Evolutionary conservation across 2,329 filamentous ascomycete genomes (phyloP).

Genomic region (Pseudopyrenochaeta lycopersici): DNA sequence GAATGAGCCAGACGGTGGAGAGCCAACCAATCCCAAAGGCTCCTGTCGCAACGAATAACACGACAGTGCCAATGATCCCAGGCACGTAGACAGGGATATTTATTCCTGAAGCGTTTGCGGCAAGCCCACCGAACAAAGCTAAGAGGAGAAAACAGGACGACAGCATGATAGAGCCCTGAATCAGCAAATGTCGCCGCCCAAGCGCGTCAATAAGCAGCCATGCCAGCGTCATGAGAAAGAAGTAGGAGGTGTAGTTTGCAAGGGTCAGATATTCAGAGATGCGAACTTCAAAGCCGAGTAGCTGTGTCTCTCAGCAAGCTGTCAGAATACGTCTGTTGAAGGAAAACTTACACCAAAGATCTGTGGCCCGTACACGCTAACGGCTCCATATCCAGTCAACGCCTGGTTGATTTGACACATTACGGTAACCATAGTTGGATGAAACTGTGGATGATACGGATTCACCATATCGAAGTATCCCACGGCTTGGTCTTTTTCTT

Average conservation of each 20-base stretch:
- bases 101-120: slow-evolving; percentile 50
- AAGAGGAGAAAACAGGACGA: slow-evolving; percentile 62
- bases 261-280: slow-evolving; percentile 66
- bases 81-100: slow-evolving; percentile 53
- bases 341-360: slow-evolving; percentile 62
- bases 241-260: slow-evolving; percentile 69
- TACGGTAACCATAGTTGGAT: slow-evolving; percentile 67
- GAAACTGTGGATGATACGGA: slow-evolving; percentile 64
- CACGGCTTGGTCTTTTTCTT: slow-evolving; percentile 59
- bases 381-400: slow-evolving; percentile 66
- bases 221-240: slow-evolving; percentile 68
- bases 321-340: not conserved
- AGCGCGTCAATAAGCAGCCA: slow-evolving; percentile 68
- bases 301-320: slow-evolving; percentile 63
- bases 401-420: slow-evolving; percentile 72
- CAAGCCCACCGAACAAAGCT: slow-evolving; percentile 61
- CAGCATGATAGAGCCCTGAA: slow-evolving; percentile 62
- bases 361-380: slow-evolving; percentile 70
- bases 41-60: slow-evolving; percentile 66
- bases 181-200: slow-evolving; percentile 63
- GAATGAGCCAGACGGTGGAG: slow-evolving; percentile 67
- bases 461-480: slow-evolving; percentile 67
- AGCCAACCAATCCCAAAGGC: slow-evolving; percentile 70
- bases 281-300: slow-evolving; percentile 64
- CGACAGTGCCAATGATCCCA: slow-evolving; percentile 61